Base-by-base conservation (phyloP, 164 flowering plant species). In the Stephania yunnanensis region DNA sequence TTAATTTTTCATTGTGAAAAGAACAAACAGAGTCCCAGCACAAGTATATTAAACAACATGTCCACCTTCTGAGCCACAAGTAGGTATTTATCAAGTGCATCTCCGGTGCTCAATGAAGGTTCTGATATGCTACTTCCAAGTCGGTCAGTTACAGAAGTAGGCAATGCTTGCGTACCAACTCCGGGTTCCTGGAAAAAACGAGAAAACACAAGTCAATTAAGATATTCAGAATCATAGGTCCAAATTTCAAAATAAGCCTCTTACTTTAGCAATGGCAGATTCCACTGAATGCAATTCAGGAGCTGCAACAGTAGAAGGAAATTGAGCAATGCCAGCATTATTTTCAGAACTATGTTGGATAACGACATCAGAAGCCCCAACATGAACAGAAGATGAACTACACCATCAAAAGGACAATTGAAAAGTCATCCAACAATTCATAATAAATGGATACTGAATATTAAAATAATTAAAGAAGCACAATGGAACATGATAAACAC, bases 21-120 rank as follows among this genome's bases (percentile, higher is more conserved):
- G 52, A 74, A 29, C 19, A n/a, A 13, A 46, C 70, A 76, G 42
- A 71, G 13, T 20, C 29, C 36, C n/a, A 71, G 68, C 31, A 30
- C 52, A 48, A 15, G n/a, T 36, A 55, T 45, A 36, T 19, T 5
- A 42, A 64, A 44, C 20, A 67, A 7, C 58, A 73, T 42, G 58
- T 30, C 31, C 70, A 96, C 99, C 98, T 92, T 94, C 74, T 86
- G 89, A 31, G 93, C 82, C 75, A 92, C 82, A 42, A 87, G 76
- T 76, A 88, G 91, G 83, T 87, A 94, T 77, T 92, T 94, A 64
- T 96, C 98, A 84, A 92, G 74, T 65, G 93, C 98, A 79, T 94
- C 98, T 73, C 94, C 91, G 6, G 95, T 88, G 68, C 82, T 86
- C 78, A 93, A 79, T 30, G 87, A 81, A 75, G 93, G 86, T 46